phyloP scores from a whole-genome alignment of 148 eudicot species.

The Bassia scoparia region DNA sequence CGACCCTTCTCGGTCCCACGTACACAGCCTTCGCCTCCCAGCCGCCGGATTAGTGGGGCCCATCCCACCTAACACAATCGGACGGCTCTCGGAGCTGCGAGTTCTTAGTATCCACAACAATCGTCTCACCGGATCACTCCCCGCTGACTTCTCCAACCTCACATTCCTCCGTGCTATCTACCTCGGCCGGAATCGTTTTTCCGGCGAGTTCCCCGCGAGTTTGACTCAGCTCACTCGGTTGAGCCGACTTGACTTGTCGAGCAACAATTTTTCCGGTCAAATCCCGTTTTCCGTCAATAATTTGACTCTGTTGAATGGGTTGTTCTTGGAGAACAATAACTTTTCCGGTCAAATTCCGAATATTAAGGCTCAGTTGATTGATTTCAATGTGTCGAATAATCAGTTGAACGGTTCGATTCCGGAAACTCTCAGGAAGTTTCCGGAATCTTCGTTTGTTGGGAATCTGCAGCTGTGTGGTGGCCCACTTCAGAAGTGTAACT shows the following conservation, averaged over 20 bases:
- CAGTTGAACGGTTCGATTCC: constrained; percentile 76
- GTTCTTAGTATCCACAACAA: constrained; percentile 47
- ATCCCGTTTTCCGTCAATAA: constrained; percentile 72
- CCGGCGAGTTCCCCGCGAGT: constrained; percentile 60
- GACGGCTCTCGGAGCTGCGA: constrained; percentile 36
- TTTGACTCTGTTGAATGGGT: constrained; percentile 42
- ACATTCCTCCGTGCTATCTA: constrained; percentile 52
- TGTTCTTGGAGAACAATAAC: constrained; percentile 51
- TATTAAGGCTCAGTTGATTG: constrained; percentile 29
- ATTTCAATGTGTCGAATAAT: constrained; percentile 64
- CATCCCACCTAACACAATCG: constrained; percentile 45
- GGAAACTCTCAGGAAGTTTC: constrained; percentile 38
- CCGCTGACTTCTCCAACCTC: constrained; percentile 54
- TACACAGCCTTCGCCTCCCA: constrained; percentile 59
- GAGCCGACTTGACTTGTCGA: constrained; percentile 58
- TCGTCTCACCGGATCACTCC: constrained; percentile 38
- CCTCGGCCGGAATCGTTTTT: constrained; percentile 48
- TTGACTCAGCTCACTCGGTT: constrained; percentile 44
- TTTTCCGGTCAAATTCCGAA: constrained; percentile 68
- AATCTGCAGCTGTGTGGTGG: constrained; percentile 66
- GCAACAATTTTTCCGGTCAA: constrained; percentile 51
- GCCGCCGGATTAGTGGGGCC: constrained; percentile 61
- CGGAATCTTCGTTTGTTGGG: constrained; percentile 54
- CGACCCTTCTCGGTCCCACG: constrained; percentile 38
- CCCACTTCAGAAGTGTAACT: constrained; percentile 55